Conservation (phyloP, 495 filamentous ascomycete species). For the Elaphomyces granulatus region DNA sequence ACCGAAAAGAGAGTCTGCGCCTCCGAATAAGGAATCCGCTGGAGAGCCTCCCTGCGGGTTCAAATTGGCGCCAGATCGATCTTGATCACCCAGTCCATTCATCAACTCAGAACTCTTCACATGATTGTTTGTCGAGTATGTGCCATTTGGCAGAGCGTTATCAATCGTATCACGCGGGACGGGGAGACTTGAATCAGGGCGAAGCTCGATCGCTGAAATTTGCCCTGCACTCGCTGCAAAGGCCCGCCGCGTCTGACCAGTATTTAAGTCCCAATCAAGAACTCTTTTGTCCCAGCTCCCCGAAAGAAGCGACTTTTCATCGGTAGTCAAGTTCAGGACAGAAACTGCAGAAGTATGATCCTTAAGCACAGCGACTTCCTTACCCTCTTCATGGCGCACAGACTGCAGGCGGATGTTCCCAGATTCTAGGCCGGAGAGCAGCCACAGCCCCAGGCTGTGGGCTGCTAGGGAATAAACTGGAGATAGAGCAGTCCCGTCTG, state of each 20-base stretch:
- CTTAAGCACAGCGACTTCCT: slow-evolving; percentile 62
- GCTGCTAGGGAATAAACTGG: slow-evolving; percentile 90
- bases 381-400: slow-evolving; percentile 91
- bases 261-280: slow-evolving; percentile 91
- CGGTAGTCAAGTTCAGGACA: slow-evolving; percentile 62
- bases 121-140: slow-evolving; percentile 46
- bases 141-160: slow-evolving; percentile 42
- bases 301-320: slow-evolving; percentile 79
- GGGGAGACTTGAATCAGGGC: slow-evolving; percentile 60
- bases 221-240: slow-evolving; percentile 70
- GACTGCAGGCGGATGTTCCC: slow-evolving; percentile 89
- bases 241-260: slow-evolving; percentile 55
- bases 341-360: slow-evolving; percentile 89
- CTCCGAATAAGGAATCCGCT: slow-evolving; percentile 51
- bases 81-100: slow-evolving; percentile 30
- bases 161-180: slow-evolving; percentile 60
- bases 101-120: slow-evolving; percentile 28
- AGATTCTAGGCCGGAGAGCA: slow-evolving; percentile 77
- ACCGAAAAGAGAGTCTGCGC: slow-evolving; percentile 60
- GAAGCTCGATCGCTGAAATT: slow-evolving; percentile 73
- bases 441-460: slow-evolving; percentile 79
- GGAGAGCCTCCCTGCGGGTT: slow-evolving; percentile 48
- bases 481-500: slow-evolving; percentile 45
- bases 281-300: slow-evolving; percentile 95
- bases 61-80: slow-evolving; percentile 18